Evolutionary conservation across 1,284 basidiomycete genomes (phyloP), one percentile per base, ranked within the genome.

Genomic region (Termitomyces sp.): DNA sequence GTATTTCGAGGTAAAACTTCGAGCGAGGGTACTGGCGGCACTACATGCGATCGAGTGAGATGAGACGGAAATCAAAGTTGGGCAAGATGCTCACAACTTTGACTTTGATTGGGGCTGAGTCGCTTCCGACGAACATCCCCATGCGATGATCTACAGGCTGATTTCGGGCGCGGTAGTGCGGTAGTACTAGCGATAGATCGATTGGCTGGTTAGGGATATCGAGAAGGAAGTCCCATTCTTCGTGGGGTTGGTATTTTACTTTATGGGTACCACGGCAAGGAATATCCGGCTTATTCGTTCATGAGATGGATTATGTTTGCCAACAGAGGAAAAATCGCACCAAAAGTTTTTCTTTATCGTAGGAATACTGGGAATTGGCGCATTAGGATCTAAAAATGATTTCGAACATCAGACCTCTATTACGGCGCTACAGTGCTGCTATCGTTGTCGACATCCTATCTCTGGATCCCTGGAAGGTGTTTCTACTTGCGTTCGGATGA

Each of bases 91-190:
- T 64, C 57, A 89, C 86, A 37, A 89, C 72, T 80, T 84, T 86
- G 42, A 85, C 70, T 66, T 84, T 86, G 50, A 86, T 74, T 2
- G 80, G 75, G 18, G 72, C 72, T 3, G 68, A 64, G 13, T 79
- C 71, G 54, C 74, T 77, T 42, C 74, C 73, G 53, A 88, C 65
- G 62, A 79, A 80, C 80, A 88, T 85, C 61, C 75, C 75, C 70
- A 89, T 73, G 34, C 84, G 81, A 65, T 88, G 80, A 45, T 81
- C 76, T 34, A 83, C 66, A 0, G 86, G 86, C 60, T 89, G 86
- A 58, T 80, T 72, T 37, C 80, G 77, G 16, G 86, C 85, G 39
- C 86, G 84, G 62, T 87, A 88, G 62, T 89, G 86, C 2, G 86
- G 86, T 50, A 89, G 73, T 26, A 80, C 76, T 47, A 89, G 77